Evolutionary conservation across 352 stramenopile genomes (phyloP).

Genomic region (Pythium rishiriense): DNA sequence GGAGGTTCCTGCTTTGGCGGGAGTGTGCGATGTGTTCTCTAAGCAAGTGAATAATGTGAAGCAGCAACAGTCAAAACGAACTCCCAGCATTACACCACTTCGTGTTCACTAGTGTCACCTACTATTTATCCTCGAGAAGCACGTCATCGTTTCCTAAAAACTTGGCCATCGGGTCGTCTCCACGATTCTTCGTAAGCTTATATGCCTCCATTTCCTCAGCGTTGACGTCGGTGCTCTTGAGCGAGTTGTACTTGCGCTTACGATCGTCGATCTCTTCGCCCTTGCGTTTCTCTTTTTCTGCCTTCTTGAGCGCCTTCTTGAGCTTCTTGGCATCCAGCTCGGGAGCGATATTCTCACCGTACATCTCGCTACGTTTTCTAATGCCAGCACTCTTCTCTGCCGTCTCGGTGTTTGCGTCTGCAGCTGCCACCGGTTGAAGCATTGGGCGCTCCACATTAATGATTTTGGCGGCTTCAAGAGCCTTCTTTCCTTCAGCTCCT

Average conservation of each 20-base stretch:
- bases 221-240: constrained; percentile 89
- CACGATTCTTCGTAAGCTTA: constrained; percentile 85
- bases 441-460: constrained; percentile 47
- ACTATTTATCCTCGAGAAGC: constrained; percentile 40
- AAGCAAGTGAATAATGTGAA: neutral
- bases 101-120: neutral
- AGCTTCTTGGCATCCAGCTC: constrained; percentile 84
- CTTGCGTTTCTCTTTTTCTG: constrained; percentile 64
- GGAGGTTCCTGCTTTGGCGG: too few relatives aligned
- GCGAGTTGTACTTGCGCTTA: constrained; percentile 96
- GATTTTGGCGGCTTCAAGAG: constrained; percentile 80
- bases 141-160: constrained; percentile 58
- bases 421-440: constrained; percentile 36
- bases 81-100: neutral
- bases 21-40: too few relatives aligned
- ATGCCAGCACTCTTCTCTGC: constrained; percentile 32
- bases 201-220: constrained; percentile 97
- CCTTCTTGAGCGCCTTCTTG: constrained; percentile 80
- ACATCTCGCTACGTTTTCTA: constrained; percentile 81
- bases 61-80: neutral
- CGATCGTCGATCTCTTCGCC: constrained; percentile 57
- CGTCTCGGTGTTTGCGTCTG: constrained; percentile 26
- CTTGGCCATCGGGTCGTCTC: constrained; percentile 95
- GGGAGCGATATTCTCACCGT: constrained; percentile 85
- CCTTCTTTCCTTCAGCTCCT: constrained; percentile 90